Evolutionary conservation across 768 basidiomycete species (phyloP).

Genomic region (Peribolospora kevripleyi): DNA sequence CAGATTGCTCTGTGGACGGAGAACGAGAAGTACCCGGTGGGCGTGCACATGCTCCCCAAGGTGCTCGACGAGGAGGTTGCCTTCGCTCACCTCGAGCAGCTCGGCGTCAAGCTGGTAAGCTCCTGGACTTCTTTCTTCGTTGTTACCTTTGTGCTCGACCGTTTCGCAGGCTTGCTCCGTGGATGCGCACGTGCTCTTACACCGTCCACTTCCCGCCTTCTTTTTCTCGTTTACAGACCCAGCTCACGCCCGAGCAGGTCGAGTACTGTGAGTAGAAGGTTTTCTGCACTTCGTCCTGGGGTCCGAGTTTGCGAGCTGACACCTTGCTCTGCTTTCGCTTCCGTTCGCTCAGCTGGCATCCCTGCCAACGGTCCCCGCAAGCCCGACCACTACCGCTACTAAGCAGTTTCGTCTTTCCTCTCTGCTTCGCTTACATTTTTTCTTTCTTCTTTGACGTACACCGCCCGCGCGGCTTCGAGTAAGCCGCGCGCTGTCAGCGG

Average conservation of each 20-base stretch:
- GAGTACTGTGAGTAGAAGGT: constrained; percentile 56
- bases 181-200: background rate
- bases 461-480: background rate
- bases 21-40: constrained; percentile 69
- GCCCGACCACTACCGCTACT: constrained; percentile 40
- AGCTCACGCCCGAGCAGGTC: constrained; percentile 30
- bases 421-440: background rate
- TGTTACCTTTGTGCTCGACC: no score
- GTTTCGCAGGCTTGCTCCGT: no score
- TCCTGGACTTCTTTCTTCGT: constrained; percentile 31
- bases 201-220: constrained; percentile 11
- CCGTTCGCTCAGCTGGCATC: background rate
- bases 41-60: constrained; percentile 97
- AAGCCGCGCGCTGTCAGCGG: background rate
- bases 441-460: background rate
- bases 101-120: constrained; percentile 58
- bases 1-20: constrained; percentile 75
- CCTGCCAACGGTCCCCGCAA: no score
- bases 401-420: constrained; percentile 12
- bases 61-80: constrained; percentile 98
- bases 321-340: background rate
- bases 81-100: constrained; percentile 68
- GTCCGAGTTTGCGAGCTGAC: background rate
- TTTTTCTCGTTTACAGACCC: background rate
- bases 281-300: background rate